Base-by-base conservation (phyloP, 257 asterid species). In the Sherardia arvensis region DNA sequence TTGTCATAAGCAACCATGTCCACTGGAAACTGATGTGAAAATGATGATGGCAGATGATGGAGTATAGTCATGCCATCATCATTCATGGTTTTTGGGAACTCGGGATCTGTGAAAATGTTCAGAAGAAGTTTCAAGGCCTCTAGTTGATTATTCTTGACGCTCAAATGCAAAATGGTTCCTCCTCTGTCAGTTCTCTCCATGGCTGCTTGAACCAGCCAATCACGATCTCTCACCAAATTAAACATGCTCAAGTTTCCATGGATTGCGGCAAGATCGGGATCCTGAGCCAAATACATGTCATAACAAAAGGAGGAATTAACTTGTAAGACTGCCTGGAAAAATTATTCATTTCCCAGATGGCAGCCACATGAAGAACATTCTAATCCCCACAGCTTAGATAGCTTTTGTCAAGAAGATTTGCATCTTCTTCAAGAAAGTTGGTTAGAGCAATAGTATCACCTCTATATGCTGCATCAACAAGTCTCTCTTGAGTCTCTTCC, bases 1-100 rank as follows among this genome's bases (percentile, higher is more conserved):
- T n/a, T n/a, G 10, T 89, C 97, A 73, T 74, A 84, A n/a, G 81
- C 83, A 4, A 79, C 68, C 66, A 49, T 73, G 5, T 74, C 36
- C 21, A 65, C 25, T 9, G 92, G 95, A 72, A 84, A 84, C 0
- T 4, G 33, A 1, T 2, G 11, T 32, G 66, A n/a, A n/a, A n/a
- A n/a, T n/a, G n/a, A n/a, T n/a, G n/a, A n/a, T n/a, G n/a, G n/a
- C n/a, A n/a, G n/a, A n/a, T n/a, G 28, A 59, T 59, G 64, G 8
- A 85, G 21, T 5, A 78, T 68, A 20, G 80, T 76, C 27, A 78
- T 69, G 0, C 85, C 87, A 34, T 80, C 66, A 18, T 67, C 80
- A 59, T 80, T 68, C 58, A 49, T 73, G 0, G 59, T 29, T 7
- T 74, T 43, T 1, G 73, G 20, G 4, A 73, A 33, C 28, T 67